These are phyloP conservation scores for Leptographium procerum DNA, from an alignment of 2,329 filamentous ascomycete species.

Conservation along the genomic window DNA sequence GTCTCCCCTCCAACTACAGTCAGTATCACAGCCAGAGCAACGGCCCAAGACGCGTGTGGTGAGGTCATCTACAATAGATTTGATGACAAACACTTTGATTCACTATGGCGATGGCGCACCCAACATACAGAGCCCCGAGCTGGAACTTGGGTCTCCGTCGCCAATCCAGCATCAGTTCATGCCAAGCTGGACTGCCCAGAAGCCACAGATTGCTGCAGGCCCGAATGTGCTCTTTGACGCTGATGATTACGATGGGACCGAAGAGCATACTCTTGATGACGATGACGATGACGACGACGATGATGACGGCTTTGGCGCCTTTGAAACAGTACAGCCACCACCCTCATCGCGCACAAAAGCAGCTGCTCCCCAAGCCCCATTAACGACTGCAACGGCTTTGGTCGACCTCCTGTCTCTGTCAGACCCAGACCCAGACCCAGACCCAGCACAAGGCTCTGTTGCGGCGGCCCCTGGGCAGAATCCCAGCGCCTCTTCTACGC, in stretches of 20 bases:
- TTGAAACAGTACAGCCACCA: slow-evolving; percentile 16
- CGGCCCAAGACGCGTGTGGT: slow-evolving; percentile 21
- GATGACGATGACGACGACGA: slow-evolving; percentile 16
- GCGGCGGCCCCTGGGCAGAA: neutral
- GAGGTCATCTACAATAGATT: slow-evolving; percentile 40
- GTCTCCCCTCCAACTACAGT: neutral
- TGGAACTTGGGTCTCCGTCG: neutral
- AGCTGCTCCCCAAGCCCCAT: neutral
- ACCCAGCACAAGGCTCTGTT: too few species aligned
- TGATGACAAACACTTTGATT: slow-evolving; percentile 41
- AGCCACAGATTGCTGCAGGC: slow-evolving; percentile 19
- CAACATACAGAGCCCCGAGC: neutral
- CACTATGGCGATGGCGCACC: slow-evolving; percentile 18
- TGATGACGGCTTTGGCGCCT: slow-evolving; percentile 16
- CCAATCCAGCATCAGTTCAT: neutral
- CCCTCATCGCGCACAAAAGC: slow-evolving; percentile 3
- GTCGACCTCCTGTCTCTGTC: slow-evolving; percentile 11
- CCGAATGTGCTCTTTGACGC: slow-evolving; percentile 57
- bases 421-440: slow-evolving; percentile 7
- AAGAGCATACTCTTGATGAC: slow-evolving; percentile 18
- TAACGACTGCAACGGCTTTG: slow-evolving; percentile 1
- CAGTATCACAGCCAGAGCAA: slow-evolving; percentile 10
- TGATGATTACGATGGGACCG: slow-evolving; percentile 37
- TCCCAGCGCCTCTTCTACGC: neutral
- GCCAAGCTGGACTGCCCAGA: neutral